phyloP scores from a whole-genome alignment of 2,329 filamentous ascomycete genomes.

The Fusarium sp. region DNA sequence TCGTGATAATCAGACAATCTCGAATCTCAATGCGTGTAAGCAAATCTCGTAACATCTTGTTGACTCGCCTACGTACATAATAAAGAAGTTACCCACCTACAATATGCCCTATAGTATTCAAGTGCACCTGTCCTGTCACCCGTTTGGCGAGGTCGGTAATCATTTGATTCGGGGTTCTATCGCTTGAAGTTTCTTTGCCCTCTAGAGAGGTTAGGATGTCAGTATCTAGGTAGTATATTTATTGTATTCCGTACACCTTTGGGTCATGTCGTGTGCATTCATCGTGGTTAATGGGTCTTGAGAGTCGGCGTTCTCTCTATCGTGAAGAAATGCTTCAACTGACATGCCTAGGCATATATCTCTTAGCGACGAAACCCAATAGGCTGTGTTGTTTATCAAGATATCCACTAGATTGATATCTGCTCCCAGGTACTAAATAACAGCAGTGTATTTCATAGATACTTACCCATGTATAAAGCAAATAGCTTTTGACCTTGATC shows the following conservation, averaged over 20 bases:
- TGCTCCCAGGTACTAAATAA: neutral
- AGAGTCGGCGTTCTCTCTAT: neutral
- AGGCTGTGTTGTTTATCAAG: neutral
- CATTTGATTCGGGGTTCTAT: no score
- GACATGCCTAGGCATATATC: neutral
- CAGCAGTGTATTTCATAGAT: neutral
- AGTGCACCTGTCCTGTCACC: neutral
- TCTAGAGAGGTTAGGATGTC: neutral
- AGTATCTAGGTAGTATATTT: neutral
- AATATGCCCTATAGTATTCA: neutral
- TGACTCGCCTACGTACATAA: neutral
- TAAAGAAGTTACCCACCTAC: neutral
- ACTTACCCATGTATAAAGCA: neutral
- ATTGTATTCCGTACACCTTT: neutral
- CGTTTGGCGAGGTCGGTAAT: neutral
- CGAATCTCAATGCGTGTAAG: neutral
- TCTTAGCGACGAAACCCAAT: neutral
- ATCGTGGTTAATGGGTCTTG: neutral
- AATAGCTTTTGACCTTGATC: neutral
- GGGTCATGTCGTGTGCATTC: neutral
- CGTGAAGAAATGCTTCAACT: neutral
- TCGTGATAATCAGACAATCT: neutral
- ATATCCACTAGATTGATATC: neutral
- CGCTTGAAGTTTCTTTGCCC: neutral
- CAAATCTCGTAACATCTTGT: neutral